Base-by-base conservation (phyloP, 2,329 filamentous ascomycete genomes). In the Aureobasidium sp. region DNA sequence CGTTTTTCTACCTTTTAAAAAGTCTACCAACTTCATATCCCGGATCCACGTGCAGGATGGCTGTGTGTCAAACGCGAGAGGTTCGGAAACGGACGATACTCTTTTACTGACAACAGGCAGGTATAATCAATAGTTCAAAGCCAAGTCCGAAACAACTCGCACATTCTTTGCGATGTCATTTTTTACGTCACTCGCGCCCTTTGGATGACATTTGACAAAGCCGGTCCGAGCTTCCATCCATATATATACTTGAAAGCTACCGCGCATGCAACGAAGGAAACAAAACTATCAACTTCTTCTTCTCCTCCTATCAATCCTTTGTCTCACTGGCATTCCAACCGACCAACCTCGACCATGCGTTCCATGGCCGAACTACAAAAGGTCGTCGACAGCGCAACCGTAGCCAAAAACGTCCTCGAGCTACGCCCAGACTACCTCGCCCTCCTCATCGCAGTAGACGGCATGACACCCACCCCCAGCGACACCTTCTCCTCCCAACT, bases 371-470 rank as follows among this genome's bases (percentile, higher is more conserved):
- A 54, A 4, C 51, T 55, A 10, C 37, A 55, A 33, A 55, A 33
- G 11, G 23, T 55, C 38, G 37, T 55, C 10, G 51, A 55, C 51
- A 23, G 51, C 37, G 51, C 51, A 1, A 33, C 19, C 4, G 23
- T 55, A 9, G 25, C 37, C 17, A 38, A 37, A n/a, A 33, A 2
- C 10, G 51, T 55, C 51, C 74, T 74, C 51, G 50, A 66, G 13
- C 64, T 75, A 0, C 70, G 70, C 1, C 71, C 72, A 0, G 73
- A 74, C 59, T 74, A 75, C 50, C 71, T 73, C 43, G 71, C 66
- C 2, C 68, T 75, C 6, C 57, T 75, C 1, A 66, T 75, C 37
- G 67, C 72, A 0, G 67, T 71, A 6, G 68, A 69, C 23, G 66
- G 66, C 37, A 71, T 74, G 6, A 65, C 70, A 7, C 63, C 68